Conservation (phyloP, 23 red algal species). For the Chondrus crispus region DNA sequence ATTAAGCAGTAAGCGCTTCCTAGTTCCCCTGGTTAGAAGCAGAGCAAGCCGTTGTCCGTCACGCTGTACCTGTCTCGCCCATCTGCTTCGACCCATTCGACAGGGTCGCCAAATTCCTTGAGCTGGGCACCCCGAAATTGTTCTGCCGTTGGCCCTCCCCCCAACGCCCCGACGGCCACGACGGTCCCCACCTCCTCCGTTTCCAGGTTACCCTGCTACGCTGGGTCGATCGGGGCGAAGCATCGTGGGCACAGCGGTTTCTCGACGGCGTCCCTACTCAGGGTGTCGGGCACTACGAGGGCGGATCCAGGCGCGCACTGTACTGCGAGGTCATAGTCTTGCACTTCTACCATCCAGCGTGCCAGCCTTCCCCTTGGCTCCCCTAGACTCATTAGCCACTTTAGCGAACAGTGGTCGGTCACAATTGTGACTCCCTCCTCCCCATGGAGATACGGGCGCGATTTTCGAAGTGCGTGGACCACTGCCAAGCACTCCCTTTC, state of each 20-base stretch:
- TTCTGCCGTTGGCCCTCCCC: neutral
- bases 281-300: neutral
- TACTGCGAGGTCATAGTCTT: neutral
- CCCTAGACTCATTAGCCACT: neutral
- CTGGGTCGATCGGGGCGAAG: neutral
- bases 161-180: neutral
- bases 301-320: neutral
- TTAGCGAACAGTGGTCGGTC: neutral
- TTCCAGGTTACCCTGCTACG: too few species aligned
- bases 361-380: neutral
- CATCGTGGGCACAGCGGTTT: neutral
- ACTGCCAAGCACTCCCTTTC: neutral
- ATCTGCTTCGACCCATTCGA: neutral
- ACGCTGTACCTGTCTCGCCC: neutral
- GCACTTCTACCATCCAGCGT: neutral
- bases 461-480: neutral
- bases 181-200: neutral
- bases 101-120: neutral
- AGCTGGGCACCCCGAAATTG: neutral
- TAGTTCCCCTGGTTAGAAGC: neutral
- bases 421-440: neutral
- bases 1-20: neutral
- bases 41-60: neutral
- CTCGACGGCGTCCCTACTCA: neutral
- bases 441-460: constrained; percentile 14